Evolutionary conservation across 345 rosid species (phyloP).

Genomic region (Eucalyptus pauciflora): DNA sequence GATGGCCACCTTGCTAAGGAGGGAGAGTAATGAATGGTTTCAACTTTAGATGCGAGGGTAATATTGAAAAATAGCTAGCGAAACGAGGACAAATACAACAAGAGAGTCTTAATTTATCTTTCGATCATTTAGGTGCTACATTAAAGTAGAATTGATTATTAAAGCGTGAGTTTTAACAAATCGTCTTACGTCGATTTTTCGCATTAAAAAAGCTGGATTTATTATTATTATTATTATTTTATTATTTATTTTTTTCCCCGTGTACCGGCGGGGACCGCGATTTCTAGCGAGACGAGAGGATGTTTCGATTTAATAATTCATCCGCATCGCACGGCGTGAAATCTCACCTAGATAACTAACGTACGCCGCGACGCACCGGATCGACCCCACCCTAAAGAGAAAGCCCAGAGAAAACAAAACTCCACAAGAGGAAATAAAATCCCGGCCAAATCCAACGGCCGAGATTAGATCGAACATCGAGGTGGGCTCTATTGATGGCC

Average conservation of each 20-base stretch:
- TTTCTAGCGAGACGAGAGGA: neutral
- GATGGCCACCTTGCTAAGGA: fast-evolving
- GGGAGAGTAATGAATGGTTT: neutral
- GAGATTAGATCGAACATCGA: neutral
- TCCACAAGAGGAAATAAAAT: neutral
- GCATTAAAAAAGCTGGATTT: too few species aligned
- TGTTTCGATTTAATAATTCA: neutral
- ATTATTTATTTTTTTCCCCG: too few species aligned
- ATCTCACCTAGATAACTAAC: fast-evolving
- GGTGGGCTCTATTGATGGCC: neutral
- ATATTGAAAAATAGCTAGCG: neutral
- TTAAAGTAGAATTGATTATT: too few species aligned
- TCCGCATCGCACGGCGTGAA: neutral
- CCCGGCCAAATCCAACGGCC: neutral
- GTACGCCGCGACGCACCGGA: neutral
- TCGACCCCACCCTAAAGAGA: neutral
- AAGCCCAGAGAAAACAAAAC: neutral
- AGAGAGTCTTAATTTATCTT: fast-evolving
- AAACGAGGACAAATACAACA: fast-evolving
- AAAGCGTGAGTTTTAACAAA: fast-evolving
- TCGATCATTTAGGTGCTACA: fast-evolving
- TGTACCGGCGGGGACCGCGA: neutral
- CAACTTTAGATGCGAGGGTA: neutral
- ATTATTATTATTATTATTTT: too few species aligned
- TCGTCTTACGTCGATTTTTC: fast-evolving